These are phyloP conservation scores for Heliamphora pulchella DNA, from an alignment of 179 eudicot genomes.

Conservation along the genomic window DNA sequence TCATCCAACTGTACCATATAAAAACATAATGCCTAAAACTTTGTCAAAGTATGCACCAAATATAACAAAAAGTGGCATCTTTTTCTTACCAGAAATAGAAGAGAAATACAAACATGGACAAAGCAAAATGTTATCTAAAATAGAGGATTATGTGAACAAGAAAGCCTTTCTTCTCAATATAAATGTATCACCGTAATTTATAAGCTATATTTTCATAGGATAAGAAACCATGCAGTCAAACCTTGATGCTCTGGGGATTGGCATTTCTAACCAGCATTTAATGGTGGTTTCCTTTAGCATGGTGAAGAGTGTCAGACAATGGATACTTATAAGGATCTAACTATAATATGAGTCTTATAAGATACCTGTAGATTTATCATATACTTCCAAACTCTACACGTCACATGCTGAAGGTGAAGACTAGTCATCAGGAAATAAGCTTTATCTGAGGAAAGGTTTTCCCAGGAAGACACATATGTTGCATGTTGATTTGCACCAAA, in stretches of 20 bases:
- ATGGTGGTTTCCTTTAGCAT: neutral
- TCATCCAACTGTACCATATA: neutral
- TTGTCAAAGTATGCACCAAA: neutral
- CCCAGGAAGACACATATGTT: neutral
- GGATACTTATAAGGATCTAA: neutral
- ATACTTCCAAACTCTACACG: neutral
- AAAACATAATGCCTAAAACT: neutral
- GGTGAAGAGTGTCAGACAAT: neutral
- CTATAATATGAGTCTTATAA: too few species aligned
- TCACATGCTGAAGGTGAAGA: neutral
- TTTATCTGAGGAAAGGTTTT: neutral
- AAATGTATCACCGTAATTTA: neutral
- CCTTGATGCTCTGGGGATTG: neutral
- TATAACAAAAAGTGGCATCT: neutral
- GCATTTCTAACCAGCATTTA: neutral
- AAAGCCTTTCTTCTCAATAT: neutral
- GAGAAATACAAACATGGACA: neutral
- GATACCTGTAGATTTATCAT: neutral
- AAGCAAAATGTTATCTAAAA: neutral
- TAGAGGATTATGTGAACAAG: neutral
- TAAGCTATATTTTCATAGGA: neutral
- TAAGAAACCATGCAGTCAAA: neutral
- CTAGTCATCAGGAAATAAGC: neutral
- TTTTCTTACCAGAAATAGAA: neutral
- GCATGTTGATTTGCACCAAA: neutral